These are phyloP conservation scores for Cladosporium austrohemisphaericum DNA, from an alignment of 2,329 filamentous ascomycete species.

Conservation along the genomic window DNA sequence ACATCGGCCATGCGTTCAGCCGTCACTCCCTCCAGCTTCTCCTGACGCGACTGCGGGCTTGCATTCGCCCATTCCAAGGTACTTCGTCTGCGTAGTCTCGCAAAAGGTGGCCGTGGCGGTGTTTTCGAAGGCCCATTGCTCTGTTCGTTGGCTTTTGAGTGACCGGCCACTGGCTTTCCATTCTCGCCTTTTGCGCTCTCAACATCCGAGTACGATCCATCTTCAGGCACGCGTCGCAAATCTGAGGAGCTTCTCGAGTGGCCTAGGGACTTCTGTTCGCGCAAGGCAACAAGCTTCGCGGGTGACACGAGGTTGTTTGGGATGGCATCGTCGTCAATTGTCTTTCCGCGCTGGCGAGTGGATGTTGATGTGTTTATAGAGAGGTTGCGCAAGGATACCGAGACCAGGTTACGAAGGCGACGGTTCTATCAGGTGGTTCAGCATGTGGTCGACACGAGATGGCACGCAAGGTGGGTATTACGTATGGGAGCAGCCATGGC, in stretches of 20 bases:
- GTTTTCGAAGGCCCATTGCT: slow-evolving; percentile 19
- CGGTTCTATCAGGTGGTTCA: slow-evolving; percentile 59
- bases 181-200: not conserved
- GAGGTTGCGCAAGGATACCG: slow-evolving; percentile 82
- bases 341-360: slow-evolving; percentile 50
- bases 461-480: slow-evolving; percentile 26
- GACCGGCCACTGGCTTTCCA: not conserved
- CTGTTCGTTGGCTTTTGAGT: not conserved
- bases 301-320: slow-evolving; percentile 64
- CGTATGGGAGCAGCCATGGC: slow-evolving; percentile 52
- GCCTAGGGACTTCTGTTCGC: slow-evolving; percentile 47
- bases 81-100: slow-evolving; percentile 50
- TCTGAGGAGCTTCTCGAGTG: slow-evolving; percentile 59
- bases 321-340: slow-evolving; percentile 72
- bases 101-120: slow-evolving; percentile 34
- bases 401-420: slow-evolving; percentile 80
- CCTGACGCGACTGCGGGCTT: slow-evolving; percentile 61
- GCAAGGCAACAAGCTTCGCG: slow-evolving; percentile 59
- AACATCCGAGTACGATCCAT: slow-evolving; percentile 17
- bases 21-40: slow-evolving; percentile 69
- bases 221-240: slow-evolving; percentile 38
- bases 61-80: slow-evolving; percentile 62
- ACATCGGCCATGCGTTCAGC: slow-evolving; percentile 73
- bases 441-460: not conserved
- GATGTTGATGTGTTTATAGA: slow-evolving; percentile 56